phyloP scores from a whole-genome alignment of 768 basidiomycete species.

The Porphyrellus cyaneotinctus region DNA sequence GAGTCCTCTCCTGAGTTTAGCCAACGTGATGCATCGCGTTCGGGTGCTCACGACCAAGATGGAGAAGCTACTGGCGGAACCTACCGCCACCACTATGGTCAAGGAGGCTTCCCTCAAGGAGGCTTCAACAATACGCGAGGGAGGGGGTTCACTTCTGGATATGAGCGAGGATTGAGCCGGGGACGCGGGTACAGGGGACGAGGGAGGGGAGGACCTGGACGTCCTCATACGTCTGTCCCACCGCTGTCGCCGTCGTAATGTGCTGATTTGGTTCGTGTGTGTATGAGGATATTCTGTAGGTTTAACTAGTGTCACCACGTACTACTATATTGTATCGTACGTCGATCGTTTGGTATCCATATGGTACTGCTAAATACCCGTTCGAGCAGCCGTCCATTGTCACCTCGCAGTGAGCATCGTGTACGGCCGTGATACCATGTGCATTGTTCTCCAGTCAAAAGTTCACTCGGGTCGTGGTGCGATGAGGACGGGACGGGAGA shows the following conservation, averaged over 20 bases:
- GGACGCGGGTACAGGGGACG: constrained; percentile 33
- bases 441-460: no score
- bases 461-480: no score
- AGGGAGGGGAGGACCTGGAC: constrained; percentile 22
- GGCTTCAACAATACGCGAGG: constrained; percentile 26
- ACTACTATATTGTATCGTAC: no score
- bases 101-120: constrained; percentile 27
- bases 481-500: no score
- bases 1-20: not conserved
- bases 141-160: constrained; percentile 27
- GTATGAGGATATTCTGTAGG: no score
- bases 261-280: no score
- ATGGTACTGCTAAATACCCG: no score
- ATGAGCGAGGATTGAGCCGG: constrained; percentile 30
- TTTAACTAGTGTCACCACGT: no score
- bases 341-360: no score
- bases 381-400: no score
- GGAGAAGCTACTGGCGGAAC: constrained; percentile 3
- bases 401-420: no score
- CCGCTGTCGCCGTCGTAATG: not conserved
- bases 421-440: no score
- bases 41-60: not conserved
- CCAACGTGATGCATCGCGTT: not conserved
- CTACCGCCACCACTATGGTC: constrained; percentile 26
- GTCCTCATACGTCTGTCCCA: not conserved